Conservation (phyloP, 2,329 filamentous ascomycete genomes). For the Fusarium protoensiforme region DNA sequence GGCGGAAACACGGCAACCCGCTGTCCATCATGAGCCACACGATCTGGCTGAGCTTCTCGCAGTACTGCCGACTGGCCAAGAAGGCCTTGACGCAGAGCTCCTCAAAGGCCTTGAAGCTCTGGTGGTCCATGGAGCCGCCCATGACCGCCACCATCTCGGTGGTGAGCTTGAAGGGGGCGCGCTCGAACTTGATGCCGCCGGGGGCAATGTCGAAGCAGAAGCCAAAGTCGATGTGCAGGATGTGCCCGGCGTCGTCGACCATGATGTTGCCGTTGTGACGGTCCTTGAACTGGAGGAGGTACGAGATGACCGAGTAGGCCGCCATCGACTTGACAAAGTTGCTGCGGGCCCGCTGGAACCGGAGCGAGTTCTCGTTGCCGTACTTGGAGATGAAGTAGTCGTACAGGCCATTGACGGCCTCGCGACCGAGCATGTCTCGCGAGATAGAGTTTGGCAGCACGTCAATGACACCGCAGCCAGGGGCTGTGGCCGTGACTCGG, state of each 20-base stretch:
- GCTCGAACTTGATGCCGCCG: constrained; percentile 96
- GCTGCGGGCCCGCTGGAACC: constrained; percentile 92
- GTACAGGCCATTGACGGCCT: constrained; percentile 97
- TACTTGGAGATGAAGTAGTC: constrained; percentile 99
- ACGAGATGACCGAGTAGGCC: constrained; percentile 96
- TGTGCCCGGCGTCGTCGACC: constrained; percentile 97
- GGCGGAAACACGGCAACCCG: constrained; percentile 97
- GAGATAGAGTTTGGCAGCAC: constrained; percentile 98
- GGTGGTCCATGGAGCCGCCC: constrained; percentile 86
- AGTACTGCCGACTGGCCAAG: constrained; percentile 85
- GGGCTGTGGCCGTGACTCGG: constrained; percentile 95
- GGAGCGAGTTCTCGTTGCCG: constrained; percentile 92
- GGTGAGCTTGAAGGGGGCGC: constrained; percentile 97
- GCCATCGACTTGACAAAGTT: constrained; percentile 99
- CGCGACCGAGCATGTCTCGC: constrained; percentile 96
- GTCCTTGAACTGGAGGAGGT: constrained; percentile 98
- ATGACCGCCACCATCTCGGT: constrained; percentile 99
- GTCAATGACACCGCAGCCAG: constrained; percentile 97
- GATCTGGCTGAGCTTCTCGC: constrained; percentile 88
- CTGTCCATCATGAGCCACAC: constrained; percentile 96
- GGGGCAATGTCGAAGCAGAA: constrained; percentile 99
- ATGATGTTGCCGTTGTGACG: constrained; percentile 99
- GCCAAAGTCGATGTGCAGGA: constrained; percentile 98
- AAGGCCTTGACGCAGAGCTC: constrained; percentile 97
- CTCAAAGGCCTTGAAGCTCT: constrained; percentile 95